Evolutionary conservation across 345 rosid genomes (phyloP), one percentile per base, ranked within the genome.

Genomic region (rapeseed (Brassica napus)): DNA sequence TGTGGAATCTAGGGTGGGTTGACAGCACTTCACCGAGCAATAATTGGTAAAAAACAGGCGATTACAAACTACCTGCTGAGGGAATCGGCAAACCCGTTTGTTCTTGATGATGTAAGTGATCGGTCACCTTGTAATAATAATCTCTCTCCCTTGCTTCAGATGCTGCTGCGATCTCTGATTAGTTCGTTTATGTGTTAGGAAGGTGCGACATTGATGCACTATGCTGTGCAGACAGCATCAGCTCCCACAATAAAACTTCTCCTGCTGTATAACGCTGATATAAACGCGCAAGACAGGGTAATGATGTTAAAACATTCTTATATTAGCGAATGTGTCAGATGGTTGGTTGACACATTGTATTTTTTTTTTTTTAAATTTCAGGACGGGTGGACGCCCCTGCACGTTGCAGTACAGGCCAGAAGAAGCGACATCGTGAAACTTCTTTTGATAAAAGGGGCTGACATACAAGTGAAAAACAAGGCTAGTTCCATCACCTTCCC

Each of bases 341-440:
- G n/a, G 26, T 28, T 28, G 31, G 42, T 65, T 75, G 34, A 75
- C 76, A 57, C 16, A 64, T 49, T n/a, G 57, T 1, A 64, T 49
- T n/a, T 21, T 1, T n/a, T 14, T 14, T 49, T 47, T 14, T 52
- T 52, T 49, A 11, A 44, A n/a, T n/a, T 75, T 42, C 62, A 94
- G 98, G 92, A 94, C 75, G 98, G 98, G 74, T 94, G 98, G 98
- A 86, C 98, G 37, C 98, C 98, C 8, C 77, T 94, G 70, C 98
- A 94, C 83, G 91, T 94, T 69, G 97, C 98, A 61, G 96, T 92
- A 81, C 98, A 88, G 86, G 87, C 87, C 58, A 84, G 83, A 79
- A 90, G 98, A 84, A 88, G 92, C 1, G 98, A 94, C 77, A 68
- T 88, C 8, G 89, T 91, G 80, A 92, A 86, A 81, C 95, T 94